phyloP scores from a whole-genome alignment of 306 rosid genomes.

The Lathyrus sativus region DNA sequence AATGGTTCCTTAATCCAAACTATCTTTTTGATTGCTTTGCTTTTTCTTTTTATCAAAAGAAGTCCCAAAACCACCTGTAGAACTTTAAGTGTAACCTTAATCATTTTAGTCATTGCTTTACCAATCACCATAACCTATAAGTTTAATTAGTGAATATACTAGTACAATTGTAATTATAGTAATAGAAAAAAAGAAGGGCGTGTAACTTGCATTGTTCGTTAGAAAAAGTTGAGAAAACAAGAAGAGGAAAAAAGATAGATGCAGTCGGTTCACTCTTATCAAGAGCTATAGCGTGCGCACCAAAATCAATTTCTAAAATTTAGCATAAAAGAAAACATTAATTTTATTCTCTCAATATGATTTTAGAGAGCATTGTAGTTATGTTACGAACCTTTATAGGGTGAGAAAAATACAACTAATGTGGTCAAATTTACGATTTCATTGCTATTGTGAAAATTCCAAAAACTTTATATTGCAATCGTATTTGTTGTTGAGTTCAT shows the following conservation, averaged over 20 bases:
- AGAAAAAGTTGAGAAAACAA: slow-evolving; percentile 34
- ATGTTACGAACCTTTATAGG: no score
- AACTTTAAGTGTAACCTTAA: slow-evolving; percentile 23
- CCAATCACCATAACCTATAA: slow-evolving; percentile 9
- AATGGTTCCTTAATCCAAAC: slow-evolving; percentile 23
- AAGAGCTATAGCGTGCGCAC: slow-evolving; percentile 12
- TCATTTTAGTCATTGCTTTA: slow-evolving; percentile 30
- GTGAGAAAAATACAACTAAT: no score
- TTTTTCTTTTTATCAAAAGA: slow-evolving; percentile 23
- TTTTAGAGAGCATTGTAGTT: no score
- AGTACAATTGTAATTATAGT: background rate
- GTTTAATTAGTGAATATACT: background rate
- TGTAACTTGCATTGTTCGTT: background rate
- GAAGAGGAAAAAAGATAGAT: background rate
- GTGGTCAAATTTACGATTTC: no score
- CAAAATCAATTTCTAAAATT: background rate
- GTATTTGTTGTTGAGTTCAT: no score
- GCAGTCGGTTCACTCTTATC: slow-evolving; percentile 36
- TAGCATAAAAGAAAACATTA: no score
- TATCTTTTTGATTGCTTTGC: background rate
- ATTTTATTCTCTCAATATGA: no score
- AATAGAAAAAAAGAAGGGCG: slow-evolving; percentile 16
- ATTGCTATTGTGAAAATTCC: no score
- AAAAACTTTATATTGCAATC: no score
- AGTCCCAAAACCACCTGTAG: slow-evolving; percentile 13